phyloP scores from a whole-genome alignment of 306 rosid genomes.

The barrel medic (Medicago truncatula) region MtrunA17r5.0-ANR NC_053045.1:46012501-46013000 shows the following conservation, averaged over 20 bases:
- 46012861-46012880: constrained; percentile 29
- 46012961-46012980: constrained; percentile 7
- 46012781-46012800: constrained; percentile 99
- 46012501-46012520: not conserved
- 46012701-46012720: constrained; percentile 93
- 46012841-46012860: constrained; percentile 18
- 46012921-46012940: constrained; percentile 29
- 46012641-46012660: constrained; percentile 5
- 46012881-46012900: not conserved
- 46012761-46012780: constrained; percentile 98
- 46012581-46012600: constrained; percentile 17
- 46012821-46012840: constrained; percentile 32
- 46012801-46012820: constrained; percentile 42
- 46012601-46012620: constrained; percentile 20
- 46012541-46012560: not conserved
- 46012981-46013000: constrained; percentile 30
- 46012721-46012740: constrained; percentile 96
- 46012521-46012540: constrained; percentile 10
- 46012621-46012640: constrained; percentile 22
- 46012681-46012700: constrained; percentile 98
- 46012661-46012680: constrained; percentile 31
- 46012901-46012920: constrained; percentile 22
- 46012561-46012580: constrained; percentile 7
- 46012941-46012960: constrained; percentile 27
- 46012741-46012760: constrained; percentile 99